These are phyloP conservation scores for Triticum turgidum DNA, from an alignment of 176 grass and related monocot genomes.

Conservation along the genomic window DNA sequence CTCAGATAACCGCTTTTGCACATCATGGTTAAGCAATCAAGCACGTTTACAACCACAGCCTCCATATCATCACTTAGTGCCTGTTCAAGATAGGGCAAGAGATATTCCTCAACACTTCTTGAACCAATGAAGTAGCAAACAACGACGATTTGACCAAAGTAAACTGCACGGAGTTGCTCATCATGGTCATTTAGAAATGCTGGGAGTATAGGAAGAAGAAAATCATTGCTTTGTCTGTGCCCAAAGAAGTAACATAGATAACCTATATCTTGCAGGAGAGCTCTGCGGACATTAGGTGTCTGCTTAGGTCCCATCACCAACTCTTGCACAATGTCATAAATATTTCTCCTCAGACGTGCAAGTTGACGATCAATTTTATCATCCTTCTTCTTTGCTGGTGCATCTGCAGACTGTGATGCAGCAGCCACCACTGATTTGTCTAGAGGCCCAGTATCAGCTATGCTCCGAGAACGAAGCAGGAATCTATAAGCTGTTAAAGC, in stretches of 20 bases:
- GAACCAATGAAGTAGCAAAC: constrained; percentile 98
- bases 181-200: constrained; percentile 95
- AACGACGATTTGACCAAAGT: constrained; percentile 79
- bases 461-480: constrained; percentile 52
- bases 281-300: constrained; percentile 83
- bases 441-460: constrained; percentile 49
- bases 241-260: constrained; percentile 95
- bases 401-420: constrained; percentile 42
- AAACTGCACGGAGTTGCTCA: constrained; percentile 86
- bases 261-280: constrained; percentile 87
- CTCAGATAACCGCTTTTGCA: constrained; percentile 77
- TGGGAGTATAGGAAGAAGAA: constrained; percentile 92
- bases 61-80: constrained; percentile 82
- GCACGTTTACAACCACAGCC: constrained; percentile 79
- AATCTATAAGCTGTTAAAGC: constrained; percentile 95
- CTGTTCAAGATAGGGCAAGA: constrained; percentile 95
- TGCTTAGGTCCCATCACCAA: constrained; percentile 91
- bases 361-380: constrained; percentile 51
- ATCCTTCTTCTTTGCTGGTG: constrained; percentile 41
- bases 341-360: constrained; percentile 62
- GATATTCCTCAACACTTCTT: constrained; percentile 95
- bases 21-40: constrained; percentile 90
- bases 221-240: constrained; percentile 91
- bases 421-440: constrained; percentile 38
- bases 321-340: constrained; percentile 95